phyloP scores from a whole-genome alignment of 208 protist genomes.

The Angomonas ambiguus region DNA sequence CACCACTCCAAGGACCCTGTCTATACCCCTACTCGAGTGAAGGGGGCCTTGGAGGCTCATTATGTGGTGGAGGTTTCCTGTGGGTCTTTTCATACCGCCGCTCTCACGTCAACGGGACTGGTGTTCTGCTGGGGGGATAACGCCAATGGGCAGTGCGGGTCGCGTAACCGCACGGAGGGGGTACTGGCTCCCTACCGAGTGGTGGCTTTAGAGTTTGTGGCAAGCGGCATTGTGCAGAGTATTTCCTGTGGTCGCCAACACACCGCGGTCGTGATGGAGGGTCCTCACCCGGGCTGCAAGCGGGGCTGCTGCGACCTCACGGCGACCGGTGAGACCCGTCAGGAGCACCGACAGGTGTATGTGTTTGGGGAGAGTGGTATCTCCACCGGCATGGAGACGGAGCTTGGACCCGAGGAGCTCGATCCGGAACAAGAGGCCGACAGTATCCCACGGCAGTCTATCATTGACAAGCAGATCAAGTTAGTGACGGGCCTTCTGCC shows the following conservation, averaged over 20 bases:
- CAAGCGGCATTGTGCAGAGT: slow-evolving; percentile 50
- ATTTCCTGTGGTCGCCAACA: slow-evolving; percentile 86
- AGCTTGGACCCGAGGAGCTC: no score
- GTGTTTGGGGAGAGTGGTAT: slow-evolving; percentile 51
- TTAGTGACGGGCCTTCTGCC: slow-evolving; percentile 45
- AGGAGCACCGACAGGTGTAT: slow-evolving; percentile 64
- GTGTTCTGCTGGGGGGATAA: slow-evolving; percentile 91
- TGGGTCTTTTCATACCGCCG: slow-evolving; percentile 83
- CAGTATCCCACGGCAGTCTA: neutral
- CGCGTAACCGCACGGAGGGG: slow-evolving; percentile 24
- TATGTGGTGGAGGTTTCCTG: slow-evolving; percentile 70
- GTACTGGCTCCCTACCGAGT: slow-evolving; percentile 71
- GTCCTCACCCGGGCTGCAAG: slow-evolving; percentile 64
- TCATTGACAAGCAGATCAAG: slow-evolving; percentile 27
- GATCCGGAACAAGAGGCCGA: neutral
- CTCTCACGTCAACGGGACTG: slow-evolving; percentile 47
- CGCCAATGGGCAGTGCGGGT: slow-evolving; percentile 64
- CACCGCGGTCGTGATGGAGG: slow-evolving; percentile 78
- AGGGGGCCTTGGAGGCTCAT: slow-evolving; percentile 51
- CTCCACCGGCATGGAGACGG: neutral
- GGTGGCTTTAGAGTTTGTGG: slow-evolving; percentile 74
- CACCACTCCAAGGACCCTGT: slow-evolving; percentile 62
- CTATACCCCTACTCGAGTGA: slow-evolving; percentile 60
- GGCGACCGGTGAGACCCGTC: slow-evolving; percentile 22
- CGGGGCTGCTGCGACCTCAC: slow-evolving; percentile 52